A percentile compares a stretch with the other conserved stretches of the same genome.
These are phyloP conservation scores for Solanum gandarillasii DNA, from an alignment of 257 asterid genomes.

Conservation along the genomic window DNA sequence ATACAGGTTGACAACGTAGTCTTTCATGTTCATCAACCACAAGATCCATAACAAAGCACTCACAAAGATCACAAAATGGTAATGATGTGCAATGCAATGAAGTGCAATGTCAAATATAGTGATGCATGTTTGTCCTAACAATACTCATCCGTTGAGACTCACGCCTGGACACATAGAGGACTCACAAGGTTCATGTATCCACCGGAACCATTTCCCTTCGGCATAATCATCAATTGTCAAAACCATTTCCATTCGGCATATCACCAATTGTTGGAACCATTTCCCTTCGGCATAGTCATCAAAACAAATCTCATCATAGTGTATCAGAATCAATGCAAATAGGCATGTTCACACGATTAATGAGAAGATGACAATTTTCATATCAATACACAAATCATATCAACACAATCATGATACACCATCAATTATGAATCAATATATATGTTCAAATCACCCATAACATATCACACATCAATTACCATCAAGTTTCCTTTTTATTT, in stretches of 20 bases:
- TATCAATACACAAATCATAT: not conserved
- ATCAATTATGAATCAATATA: not conserved
- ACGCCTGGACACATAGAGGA: not conserved
- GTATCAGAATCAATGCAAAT: not conserved
- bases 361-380: not conserved
- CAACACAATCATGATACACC: not conserved
- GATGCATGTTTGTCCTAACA: not conserved
- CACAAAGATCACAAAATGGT: not conserved
- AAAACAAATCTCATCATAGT: no score
- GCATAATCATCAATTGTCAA: not conserved
- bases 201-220: not conserved
- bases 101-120: not conserved
- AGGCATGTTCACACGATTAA: not conserved
- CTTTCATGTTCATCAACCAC: not conserved
- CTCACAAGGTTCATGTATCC: not conserved
- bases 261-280: not conserved
- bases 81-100: not conserved
- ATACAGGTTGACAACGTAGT: not conserved
- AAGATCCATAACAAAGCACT: not conserved
- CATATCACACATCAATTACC: not conserved
- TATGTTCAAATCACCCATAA: not conserved
- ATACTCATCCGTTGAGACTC: fast-evolving
- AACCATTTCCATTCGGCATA: not conserved
- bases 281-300: not conserved
- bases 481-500: not conserved